Percentiles rank a stretch among this genome's conserved stretches.
phyloP scores from a whole-genome alignment of 106 monocot species.

The Ottelia alismoides region DNA sequence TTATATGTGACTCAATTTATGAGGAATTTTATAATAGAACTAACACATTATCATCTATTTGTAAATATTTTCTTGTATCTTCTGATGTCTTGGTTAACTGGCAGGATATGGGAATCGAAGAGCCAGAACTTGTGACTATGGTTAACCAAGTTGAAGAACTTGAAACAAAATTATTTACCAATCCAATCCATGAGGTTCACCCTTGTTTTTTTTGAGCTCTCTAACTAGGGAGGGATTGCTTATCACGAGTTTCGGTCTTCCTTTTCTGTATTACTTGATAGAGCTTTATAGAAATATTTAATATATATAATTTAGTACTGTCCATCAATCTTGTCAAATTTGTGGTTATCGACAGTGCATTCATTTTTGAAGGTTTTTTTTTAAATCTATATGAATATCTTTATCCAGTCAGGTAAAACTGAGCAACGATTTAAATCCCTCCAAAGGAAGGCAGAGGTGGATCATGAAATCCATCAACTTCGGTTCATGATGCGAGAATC shows the following conservation, averaged over 20 bases:
- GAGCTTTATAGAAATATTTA: too few species aligned
- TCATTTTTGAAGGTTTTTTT: neutral
- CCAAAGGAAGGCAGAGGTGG: slow-evolving; percentile 81
- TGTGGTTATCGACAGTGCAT: neutral
- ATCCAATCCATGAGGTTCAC: slow-evolving; percentile 84
- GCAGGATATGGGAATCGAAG: slow-evolving; percentile 45
- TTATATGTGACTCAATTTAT: too few species aligned
- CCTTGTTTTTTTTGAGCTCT: too few species aligned
- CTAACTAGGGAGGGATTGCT: too few species aligned
- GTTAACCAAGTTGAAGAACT: slow-evolving; percentile 50
- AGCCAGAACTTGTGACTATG: slow-evolving; percentile 32
- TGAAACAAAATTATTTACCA: slow-evolving; percentile 53
- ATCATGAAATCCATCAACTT: slow-evolving; percentile 75
- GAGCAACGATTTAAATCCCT: slow-evolving; percentile 72
- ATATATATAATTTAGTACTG: too few species aligned
- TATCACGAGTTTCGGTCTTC: too few species aligned
- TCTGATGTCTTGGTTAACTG: too few species aligned
- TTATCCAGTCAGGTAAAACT: slow-evolving; percentile 65
- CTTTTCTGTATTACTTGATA: too few species aligned
- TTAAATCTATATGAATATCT: neutral
- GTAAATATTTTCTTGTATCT: too few species aligned
- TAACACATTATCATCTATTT: too few species aligned
- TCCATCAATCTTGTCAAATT: slow-evolving; percentile 1
- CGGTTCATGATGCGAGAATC: slow-evolving; percentile 79
- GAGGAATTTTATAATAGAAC: too few species aligned